A percentile compares a stretch with the other conserved stretches of the same genome.
Conservation (phyloP, 306 rosid species). For the Gastrolobium villosum region DNA sequence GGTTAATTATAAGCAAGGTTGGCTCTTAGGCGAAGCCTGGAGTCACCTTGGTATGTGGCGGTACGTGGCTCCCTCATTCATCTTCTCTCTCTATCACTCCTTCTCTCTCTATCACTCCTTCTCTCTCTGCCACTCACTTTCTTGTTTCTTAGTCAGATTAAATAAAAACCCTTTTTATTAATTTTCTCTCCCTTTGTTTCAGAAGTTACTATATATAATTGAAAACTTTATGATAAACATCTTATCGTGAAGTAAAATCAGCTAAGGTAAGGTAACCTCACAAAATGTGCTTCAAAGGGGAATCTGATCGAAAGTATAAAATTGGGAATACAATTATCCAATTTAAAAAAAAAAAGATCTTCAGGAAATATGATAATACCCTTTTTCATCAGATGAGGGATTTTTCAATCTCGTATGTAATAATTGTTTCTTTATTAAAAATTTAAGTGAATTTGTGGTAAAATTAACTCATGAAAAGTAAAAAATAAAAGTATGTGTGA, state of each 20-base stretch:
- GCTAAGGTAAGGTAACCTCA: not conserved
- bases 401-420: not conserved
- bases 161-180: not conserved
- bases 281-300: not conserved
- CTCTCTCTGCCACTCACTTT: slow-evolving; percentile 42
- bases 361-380: not conserved
- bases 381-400: not conserved
- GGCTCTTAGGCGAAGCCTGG: slow-evolving; percentile 77
- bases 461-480: too few relatives aligned
- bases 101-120: not conserved
- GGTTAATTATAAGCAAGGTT: slow-evolving; percentile 44
- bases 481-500: too few relatives aligned
- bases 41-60: slow-evolving; percentile 60
- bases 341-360: not conserved
- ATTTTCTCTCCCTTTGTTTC: not conserved
- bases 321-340: not conserved
- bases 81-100: not conserved
- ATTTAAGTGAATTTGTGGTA: too few relatives aligned
- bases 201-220: not conserved
- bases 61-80: not conserved
- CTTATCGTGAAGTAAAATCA: not conserved
- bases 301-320: not conserved
- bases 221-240: slow-evolving; percentile 17
- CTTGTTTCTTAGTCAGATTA: slow-evolving; percentile 17
- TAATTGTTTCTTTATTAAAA: too few relatives aligned